Base-by-base conservation (phyloP, 371 early-diverging fungal species). In the Massospora cicadina region DNA sequence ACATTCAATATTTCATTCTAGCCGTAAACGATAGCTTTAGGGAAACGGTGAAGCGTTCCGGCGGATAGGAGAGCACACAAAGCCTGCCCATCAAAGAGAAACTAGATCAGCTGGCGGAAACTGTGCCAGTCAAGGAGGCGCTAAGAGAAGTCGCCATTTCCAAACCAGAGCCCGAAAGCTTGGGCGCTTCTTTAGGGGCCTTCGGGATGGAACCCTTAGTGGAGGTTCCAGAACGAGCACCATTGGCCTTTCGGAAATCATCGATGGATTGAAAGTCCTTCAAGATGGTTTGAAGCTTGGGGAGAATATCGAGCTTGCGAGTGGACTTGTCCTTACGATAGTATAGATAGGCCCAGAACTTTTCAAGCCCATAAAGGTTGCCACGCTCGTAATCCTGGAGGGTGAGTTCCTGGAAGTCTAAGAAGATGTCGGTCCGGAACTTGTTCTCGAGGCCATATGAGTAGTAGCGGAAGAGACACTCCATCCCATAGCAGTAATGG, bases 381-480 rank as follows among this genome's bases (percentile, higher is more conserved):
- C 85, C 86, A 63, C 79, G 77, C 56, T 81, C 82, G 60, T 80
- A 81, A 66, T 95, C 96, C 58, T 75, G 71, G 56, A 85, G 74
- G 0, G 91, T 87, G 68, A 91, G 67, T 24, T 80, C 81, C 75
- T 91, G 87, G 76, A 95, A 95, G 66, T 95, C 95, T 60, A 82
- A 73, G 73, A 92, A 91, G 26, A 92, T 69, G 10, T 91, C 90
- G 66, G 74, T 74, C 54, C 91, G 86, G 79, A 85, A 94, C 71
- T 85, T 84, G 72, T 84, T 82, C 73, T 94, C 95, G 58, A 95
- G 79, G 21, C 96, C 96, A 72, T 95, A 94, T 0, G 92, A 92
- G 75, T 85, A 96, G 84, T 92, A 94, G 33, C 95, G 86, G 89
- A 93, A 96, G 62, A 94, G 77, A 73, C 95, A 93, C 76, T 96